Base-by-base conservation (phyloP, 148 eudicot species). In the Rheum nobile region DNA sequence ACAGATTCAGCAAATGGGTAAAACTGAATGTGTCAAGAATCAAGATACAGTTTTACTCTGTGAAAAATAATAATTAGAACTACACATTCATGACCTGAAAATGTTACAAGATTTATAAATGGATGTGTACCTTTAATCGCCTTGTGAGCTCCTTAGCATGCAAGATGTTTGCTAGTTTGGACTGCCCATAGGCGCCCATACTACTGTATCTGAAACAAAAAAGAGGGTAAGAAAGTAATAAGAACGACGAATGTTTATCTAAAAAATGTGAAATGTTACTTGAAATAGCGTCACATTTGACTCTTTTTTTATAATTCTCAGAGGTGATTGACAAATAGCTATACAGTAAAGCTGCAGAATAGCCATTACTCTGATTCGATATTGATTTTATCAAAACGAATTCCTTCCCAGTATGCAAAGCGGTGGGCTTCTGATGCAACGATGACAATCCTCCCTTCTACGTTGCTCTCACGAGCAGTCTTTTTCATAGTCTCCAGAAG, bases 141-240 rank as follows among this genome's bases (percentile, higher is more conserved):
- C 89, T 83, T 6, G 96, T 79, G 50, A 93, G 84, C 75, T 93
- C 91, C 67, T 86, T 86, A 77, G 91, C 88, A 84, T 93, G 98
- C 76, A 93, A 82, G 77, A 90, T 77, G 44, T 93, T 93, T 38
- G 98, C 85, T 79, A 93, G 91, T 85, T 93, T 93, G 71, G 98
- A 90, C 75, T 93, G 98, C 76, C 98, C 98, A 71, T 93, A 93
- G 4, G 98, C 96, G 52, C 85, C 75, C 71, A 84, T 76, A 38
- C 82, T 83, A 55, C 67, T 78, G 79, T 93, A 93, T 57, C 98
- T 93, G 90, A 34, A 65, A 29, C n/a, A 31, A 10, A 48, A 22
- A 65, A 65, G 6, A 61, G 37, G 35, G 37, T 29, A 32, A 31
- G 41, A 65, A 17, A 32, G 70, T 21, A 16, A 16, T n/a, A 65